Evolutionary conservation across 805 yeast species (phyloP), one percentile per base, ranked within the genome.

Genomic region (Starmera caribaea): DNA sequence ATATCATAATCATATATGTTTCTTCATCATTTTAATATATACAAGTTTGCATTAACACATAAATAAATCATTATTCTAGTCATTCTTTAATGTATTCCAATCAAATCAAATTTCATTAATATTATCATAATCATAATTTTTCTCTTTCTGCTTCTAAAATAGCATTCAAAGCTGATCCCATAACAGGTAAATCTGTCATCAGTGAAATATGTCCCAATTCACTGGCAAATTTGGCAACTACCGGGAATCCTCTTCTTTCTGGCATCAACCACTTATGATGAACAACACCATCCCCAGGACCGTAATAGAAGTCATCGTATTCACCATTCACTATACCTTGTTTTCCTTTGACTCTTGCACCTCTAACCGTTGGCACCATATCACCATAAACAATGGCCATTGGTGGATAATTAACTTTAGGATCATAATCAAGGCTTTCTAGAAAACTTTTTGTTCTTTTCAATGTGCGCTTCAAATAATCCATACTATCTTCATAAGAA

Each of bases 211-310:
- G 97, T 1, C 95, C 96, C 35, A 73, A 62, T 2, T 65, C 68
- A 29, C 82, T 71, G 1, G 77, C 68, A 34, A 84, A 66, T 49
- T 79, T 80, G 8, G 81, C 89, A 12, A 71, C 83, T 2, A 84
- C 71, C 3, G 81, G 78, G 52, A 82, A 87, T 0, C 90, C 94
- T 45, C 71, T 69, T 33, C 62, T 62, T 47, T 81, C 84, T 0
- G 96, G 97, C 74, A 88, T 74, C 37, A 84, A 60, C 82, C 88
- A 81, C 45, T 74, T 74, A 47, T 81, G 84, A 58, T 84, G 84
- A 1, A 86, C 86, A 15, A 89, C 96, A 34, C 97, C 97, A 57
- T 89, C 97, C 13, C 97, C 97, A 5, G 86, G 85, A 0, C 95
- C 95, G 51, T 85, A 88, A 49, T 72, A 76, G 50, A 86, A 81